Percentiles rank a stretch among this genome's conserved stretches.
phyloP scores from a whole-genome alignment of 2,329 filamentous ascomycete species.

The Hypoxylon sp. region DNA sequence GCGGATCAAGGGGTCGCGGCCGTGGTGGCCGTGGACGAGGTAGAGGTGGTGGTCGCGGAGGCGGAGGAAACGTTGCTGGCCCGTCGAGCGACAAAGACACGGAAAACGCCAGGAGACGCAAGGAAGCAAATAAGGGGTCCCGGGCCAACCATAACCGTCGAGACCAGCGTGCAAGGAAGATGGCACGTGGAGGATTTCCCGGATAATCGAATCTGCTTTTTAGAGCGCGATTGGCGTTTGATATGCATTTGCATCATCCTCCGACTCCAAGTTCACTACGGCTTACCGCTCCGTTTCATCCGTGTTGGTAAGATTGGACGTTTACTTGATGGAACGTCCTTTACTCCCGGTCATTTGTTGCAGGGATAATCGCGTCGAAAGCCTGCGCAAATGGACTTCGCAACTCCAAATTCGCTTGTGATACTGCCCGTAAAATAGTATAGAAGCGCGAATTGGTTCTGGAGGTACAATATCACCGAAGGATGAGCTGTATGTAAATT shows the following conservation, averaged over 20 bases:
- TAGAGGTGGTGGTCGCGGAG: conserved; percentile 63
- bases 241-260: conserved; percentile 41
- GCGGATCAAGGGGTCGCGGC: conserved; percentile 60
- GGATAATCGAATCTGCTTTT: conserved; percentile 37
- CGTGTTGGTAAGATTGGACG: conserved; percentile 42
- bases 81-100: conserved; percentile 78
- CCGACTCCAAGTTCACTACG: conserved; percentile 47
- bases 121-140: conserved; percentile 85
- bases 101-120: conserved; percentile 76
- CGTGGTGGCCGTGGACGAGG: conserved; percentile 63
- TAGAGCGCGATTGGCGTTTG: conserved; percentile 4
- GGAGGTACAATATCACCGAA: conserved; percentile 52
- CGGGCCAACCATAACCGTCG: conserved; percentile 89
- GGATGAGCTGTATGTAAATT: conserved; percentile 36
- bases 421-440: conserved; percentile 46
- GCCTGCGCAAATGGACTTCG: conserved; percentile 57
- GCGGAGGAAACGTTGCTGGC: conserved; percentile 73
- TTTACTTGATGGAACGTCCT: conserved; percentile 43
- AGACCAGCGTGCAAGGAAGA: conserved; percentile 75
- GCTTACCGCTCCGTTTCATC: conserved; percentile 39
- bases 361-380: conserved; percentile 55
- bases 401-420: conserved; percentile 53
- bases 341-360: conserved; percentile 39
- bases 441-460: conserved; percentile 45
- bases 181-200: conserved; percentile 66